These are phyloP conservation scores for Meyerozyma carpophila DNA, from an alignment of 1,139 yeast species.

Conservation along the genomic window DNA sequence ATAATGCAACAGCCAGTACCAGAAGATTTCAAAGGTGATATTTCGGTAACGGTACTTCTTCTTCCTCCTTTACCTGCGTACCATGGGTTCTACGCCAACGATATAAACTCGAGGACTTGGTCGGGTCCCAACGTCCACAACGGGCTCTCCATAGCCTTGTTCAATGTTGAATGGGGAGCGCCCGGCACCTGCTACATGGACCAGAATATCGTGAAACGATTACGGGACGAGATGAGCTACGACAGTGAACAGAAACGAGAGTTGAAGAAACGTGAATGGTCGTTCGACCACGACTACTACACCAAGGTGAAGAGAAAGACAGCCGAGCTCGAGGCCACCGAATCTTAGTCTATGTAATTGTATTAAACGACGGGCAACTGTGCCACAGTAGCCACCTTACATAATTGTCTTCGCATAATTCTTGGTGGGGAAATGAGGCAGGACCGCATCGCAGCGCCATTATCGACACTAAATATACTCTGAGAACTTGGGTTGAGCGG, in stretches of 20 bases:
- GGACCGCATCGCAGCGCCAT: neutral
- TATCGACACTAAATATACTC: neutral
- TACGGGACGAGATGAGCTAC: slow-evolving; percentile 21
- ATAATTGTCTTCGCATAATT: neutral
- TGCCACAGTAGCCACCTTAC: neutral
- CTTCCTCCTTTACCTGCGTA: slow-evolving; percentile 65
- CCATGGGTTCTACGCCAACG: slow-evolving; percentile 59
- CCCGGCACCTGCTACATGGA: slow-evolving; percentile 28
- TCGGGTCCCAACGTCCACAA: slow-evolving; percentile 44
- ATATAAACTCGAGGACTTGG: slow-evolving; percentile 76
- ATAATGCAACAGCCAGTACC: slow-evolving; percentile 2
- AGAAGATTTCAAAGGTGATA: slow-evolving; percentile 34
- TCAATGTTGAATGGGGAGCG: slow-evolving; percentile 48
- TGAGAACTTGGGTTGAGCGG: neutral
- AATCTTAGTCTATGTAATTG: neutral
- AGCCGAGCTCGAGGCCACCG: neutral
- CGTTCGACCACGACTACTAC: slow-evolving; percentile 24
- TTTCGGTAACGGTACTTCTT: slow-evolving; percentile 64
- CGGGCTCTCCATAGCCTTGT: slow-evolving; percentile 62
- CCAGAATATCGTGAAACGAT: slow-evolving; percentile 22
- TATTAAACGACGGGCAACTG: neutral
- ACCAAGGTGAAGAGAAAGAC: slow-evolving; percentile 22
- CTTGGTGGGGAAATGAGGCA: neutral
- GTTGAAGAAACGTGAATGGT: slow-evolving; percentile 25
- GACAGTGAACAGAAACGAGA: slow-evolving; percentile 17